Evolutionary conservation across 83 land plant species (phyloP).

Genomic region (Picea abies): DNA sequence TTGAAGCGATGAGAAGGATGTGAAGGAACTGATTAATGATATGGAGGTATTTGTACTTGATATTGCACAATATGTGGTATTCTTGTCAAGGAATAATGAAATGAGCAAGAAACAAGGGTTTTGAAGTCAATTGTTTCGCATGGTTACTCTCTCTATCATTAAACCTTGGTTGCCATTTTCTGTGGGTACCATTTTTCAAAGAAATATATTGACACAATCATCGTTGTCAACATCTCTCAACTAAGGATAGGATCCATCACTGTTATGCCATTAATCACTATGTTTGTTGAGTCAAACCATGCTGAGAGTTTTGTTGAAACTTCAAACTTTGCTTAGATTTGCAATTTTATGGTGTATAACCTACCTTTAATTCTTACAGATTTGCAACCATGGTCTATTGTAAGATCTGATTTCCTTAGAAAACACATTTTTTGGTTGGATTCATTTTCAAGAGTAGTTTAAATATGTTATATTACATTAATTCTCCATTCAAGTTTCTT

Average conservation of each 20-base stretch:
- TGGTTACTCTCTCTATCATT: constrained; percentile 42
- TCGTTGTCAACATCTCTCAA: constrained; percentile 34
- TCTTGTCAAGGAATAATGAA: constrained; percentile 62
- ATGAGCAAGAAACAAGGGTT: constrained; percentile 43
- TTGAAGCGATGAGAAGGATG: constrained; percentile 12
- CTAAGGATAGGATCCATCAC: constrained; percentile 16
- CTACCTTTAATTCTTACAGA: too few relatives aligned
- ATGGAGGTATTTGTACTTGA: constrained; percentile 43
- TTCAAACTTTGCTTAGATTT: too few relatives aligned
- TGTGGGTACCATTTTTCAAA: constrained; percentile 37
- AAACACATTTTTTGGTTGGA: too few relatives aligned
- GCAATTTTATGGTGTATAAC: too few relatives aligned
- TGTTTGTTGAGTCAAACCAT: constrained; percentile 46
- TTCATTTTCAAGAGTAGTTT: too few relatives aligned
- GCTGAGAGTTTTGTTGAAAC: too few relatives aligned
- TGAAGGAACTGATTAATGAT: constrained; percentile 43
- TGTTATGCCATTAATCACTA: constrained; percentile 35
- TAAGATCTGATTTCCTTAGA: too few relatives aligned
- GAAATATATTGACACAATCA: constrained; percentile 31
- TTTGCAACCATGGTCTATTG: too few relatives aligned
- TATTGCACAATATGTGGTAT: constrained; percentile 33
- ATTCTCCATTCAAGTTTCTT: too few relatives aligned
- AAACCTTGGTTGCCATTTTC: constrained; percentile 43
- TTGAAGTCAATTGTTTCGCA: constrained; percentile 34
- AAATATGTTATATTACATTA: too few relatives aligned